Conservation (phyloP, 202 grass and related monocot genomes). For the Carex arenaria region DNA sequence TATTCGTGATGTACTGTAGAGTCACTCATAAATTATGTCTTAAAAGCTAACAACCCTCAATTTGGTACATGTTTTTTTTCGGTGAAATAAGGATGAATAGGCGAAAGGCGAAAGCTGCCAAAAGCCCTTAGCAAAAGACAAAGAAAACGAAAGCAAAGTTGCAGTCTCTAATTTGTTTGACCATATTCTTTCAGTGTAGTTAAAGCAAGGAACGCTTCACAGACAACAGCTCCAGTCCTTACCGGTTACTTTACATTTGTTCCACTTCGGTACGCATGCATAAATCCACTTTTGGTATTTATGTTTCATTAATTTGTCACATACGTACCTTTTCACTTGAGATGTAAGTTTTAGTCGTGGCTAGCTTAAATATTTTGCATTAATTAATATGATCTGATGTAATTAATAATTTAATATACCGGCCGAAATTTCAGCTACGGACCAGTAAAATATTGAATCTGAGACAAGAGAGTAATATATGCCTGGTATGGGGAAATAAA, state of each 20-base stretch:
- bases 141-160: neutral
- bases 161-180: constrained; percentile 12
- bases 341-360: neutral
- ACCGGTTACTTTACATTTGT: neutral
- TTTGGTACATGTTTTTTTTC: neutral
- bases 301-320: neutral
- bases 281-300: neutral
- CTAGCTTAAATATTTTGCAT: neutral
- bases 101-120: neutral
- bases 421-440: neutral
- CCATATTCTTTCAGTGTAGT: constrained; percentile 17
- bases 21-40: too few relatives aligned
- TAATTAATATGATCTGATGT: neutral
- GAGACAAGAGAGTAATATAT: neutral
- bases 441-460: neutral
- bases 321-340: neutral
- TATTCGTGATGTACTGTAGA: too few relatives aligned
- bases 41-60: too few relatives aligned
- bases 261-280: neutral
- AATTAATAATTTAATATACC: neutral
- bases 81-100: neutral
- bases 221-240: neutral
- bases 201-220: constrained; percentile 8
- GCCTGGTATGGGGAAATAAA: neutral
- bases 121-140: neutral